These are phyloP conservation scores for Pseudozyma sp. DNA, from an alignment of 1,284 basidiomycete genomes.

Conservation along the genomic window DNA sequence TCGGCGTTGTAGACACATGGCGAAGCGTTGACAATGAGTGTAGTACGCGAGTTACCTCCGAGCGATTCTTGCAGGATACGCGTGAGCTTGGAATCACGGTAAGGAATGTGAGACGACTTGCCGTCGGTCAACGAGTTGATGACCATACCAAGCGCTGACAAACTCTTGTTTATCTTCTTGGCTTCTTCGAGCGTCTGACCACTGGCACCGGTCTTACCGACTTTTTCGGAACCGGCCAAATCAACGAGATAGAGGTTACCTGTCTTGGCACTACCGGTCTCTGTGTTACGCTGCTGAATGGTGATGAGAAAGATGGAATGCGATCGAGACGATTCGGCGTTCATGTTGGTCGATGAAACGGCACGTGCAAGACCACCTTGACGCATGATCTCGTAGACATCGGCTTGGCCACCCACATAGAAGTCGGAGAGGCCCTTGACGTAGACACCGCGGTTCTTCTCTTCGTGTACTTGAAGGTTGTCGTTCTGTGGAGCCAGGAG, in stretches of 20 bases:
- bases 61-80: conserved; percentile 99
- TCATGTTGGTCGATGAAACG: conserved; percentile 98
- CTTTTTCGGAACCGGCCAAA: conserved; percentile 98
- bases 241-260: conserved; percentile 98
- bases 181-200: conserved; percentile 99
- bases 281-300: conserved; percentile 95
- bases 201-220: conserved; percentile 98
- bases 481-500: conserved; percentile 96
- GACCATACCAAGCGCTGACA: conserved; percentile 98
- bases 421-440: conserved; percentile 98
- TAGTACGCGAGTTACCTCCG: conserved; percentile 98
- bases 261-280: conserved; percentile 93
- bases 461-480: conserved; percentile 97
- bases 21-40: conserved; percentile 98
- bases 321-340: conserved; percentile 97
- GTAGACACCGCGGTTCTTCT: conserved; percentile 96
- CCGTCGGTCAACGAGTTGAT: conserved; percentile 98
- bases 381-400: conserved; percentile 99
- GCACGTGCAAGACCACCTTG: conserved; percentile 91
- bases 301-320: conserved; percentile 99
- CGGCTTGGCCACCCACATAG: conserved; percentile 82
- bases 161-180: conserved; percentile 99
- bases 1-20: conserved; percentile 96
- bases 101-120: conserved; percentile 93
- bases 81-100: conserved; percentile 98